Percentiles rank a stretch among this genome's conserved stretches.
These are phyloP conservation scores for Solanum megistacrolobum DNA, from an alignment of 257 asterid species.

Conservation along the genomic window DNA sequence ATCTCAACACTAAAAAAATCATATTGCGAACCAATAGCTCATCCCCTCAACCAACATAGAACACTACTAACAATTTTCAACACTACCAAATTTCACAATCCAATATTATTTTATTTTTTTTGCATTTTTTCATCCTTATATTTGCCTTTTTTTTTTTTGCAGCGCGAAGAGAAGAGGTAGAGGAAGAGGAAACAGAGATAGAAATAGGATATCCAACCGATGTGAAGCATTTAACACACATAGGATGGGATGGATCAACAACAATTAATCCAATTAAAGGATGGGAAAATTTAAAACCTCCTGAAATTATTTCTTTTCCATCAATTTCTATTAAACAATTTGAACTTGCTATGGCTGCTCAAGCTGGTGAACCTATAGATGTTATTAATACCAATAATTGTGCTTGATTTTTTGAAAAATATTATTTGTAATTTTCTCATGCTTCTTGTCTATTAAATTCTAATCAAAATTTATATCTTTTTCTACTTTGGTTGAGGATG, in stretches of 20 bases:
- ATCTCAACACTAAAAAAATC: no score
- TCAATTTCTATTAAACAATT: slow-evolving; percentile 44
- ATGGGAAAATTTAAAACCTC: slow-evolving; percentile 20
- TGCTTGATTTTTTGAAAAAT: not conserved
- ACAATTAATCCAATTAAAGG: not conserved
- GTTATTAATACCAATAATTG: not conserved
- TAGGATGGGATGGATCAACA: slow-evolving; percentile 9
- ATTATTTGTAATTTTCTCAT: not conserved
- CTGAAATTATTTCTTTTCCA: slow-evolving; percentile 35
- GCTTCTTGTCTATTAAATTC: not conserved
- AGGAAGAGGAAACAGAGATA: not conserved
- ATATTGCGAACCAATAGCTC: not conserved
- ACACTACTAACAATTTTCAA: not conserved
- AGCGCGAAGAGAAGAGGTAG: not conserved
- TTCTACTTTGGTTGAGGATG: not conserved
- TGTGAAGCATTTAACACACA: slow-evolving; percentile 4
- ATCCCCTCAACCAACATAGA: not conserved
- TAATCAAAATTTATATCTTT: not conserved
- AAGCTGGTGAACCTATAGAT: slow-evolving; percentile 9
- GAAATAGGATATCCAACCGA: slow-evolving; percentile 7
- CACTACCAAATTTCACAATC: not conserved
- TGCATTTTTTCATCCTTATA: not conserved
- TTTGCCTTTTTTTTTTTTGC: not conserved
- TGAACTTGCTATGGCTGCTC: slow-evolving; percentile 57
- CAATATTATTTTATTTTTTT: no score